Evolutionary conservation across 1,284 basidiomycete species (phyloP), one percentile per base, ranked within the genome.

Genomic region (Tilletia setariae): DNA sequence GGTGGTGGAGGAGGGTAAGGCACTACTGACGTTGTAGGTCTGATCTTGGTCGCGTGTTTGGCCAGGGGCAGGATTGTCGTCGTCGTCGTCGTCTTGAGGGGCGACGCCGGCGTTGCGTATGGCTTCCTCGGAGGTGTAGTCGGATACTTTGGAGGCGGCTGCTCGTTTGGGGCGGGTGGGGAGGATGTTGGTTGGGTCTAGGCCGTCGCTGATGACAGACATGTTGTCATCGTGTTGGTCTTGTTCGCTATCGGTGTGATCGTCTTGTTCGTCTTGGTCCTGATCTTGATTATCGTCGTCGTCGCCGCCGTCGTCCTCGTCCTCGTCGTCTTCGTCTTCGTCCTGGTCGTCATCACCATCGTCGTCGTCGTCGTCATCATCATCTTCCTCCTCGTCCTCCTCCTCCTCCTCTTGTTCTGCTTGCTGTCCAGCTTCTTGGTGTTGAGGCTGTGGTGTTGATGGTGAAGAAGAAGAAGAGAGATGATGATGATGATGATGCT

Each of bases 311-410:
- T 75, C 73, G 47, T 75, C 69, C 0, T 67, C 70, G 8, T 67
- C 75, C 13, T 76, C 77, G 13, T 67, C 74, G 46, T 74, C 75
- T 0, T 72, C 70, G 9, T 71, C 75, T 23, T 72, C 75, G 13
- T 71, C 76, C 15, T 68, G 70, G 25, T 76, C 76, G 2, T 69
- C 72, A 35, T 70, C 70, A 0, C 65, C 68, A 21, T 72, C 72
- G 46, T 70, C 74, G 15, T 71, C 74, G 28, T 78, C 73, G 13
- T 75, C 76, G 25, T 76, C 76, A 6, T 73, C 75, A 4, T 68
- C 72, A 28, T 70, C 74, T 0, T 71, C 73, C 4, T 74, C 72
- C 16, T 72, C 69, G 9, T 71, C 75, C 2, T 70, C 74, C 1
- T 69, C 66, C 1, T 67, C 61, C 11, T 40, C 35, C 35, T 40